Base-by-base conservation (phyloP, 1,284 basidiomycete species). In the Cystobasidium slooffiae region DNA sequence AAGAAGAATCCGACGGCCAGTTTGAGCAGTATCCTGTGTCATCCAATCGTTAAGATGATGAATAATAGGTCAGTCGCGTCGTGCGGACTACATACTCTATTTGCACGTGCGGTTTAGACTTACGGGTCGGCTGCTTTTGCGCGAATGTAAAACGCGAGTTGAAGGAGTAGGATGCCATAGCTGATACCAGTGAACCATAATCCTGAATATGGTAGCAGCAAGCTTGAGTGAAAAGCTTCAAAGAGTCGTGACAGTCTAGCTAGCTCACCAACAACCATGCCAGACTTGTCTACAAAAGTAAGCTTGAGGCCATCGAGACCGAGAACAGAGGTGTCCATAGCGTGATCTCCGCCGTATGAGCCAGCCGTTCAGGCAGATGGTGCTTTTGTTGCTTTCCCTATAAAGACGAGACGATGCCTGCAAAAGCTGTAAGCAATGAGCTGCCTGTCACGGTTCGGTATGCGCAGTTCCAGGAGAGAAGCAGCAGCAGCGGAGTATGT, bases 161-260 rank as follows among this genome's bases (percentile, higher is more conserved):
- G 56, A 20, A 59, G 9, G 43, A n/a, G 7, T 7, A 41, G 37
- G 56, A 59, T 59, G 56, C 56, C 56, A n/a, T 41, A 43, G n/a
- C 37, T 59, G 22, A 59, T 59, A 5, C 56, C 18, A 41, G 56
- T 16, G 43, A 59, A 59, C 56, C 56, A 59, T 2, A 39, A 59
- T 41, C 56, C 56, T 31, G 31, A 31, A 31, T 59, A 20, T 6
- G n/a, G 46, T 49, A 49, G 14, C 12, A 49, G 46, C n/a, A 14
- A 49, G 46, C 1, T 49, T 6, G 3, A 49, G 14, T 12, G 3
- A 12, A 3, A 2, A 49, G n/a, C 46, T 49, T n/a, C 46, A 12
- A 3, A 12, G 12, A 14, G 14, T 14, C 12, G 46, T 49, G 6
- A 49, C 14, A n/a, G 18, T 1, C 14, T n/a, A 39, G 41, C 20